Evolutionary conservation across 2,329 filamentous ascomycete genomes (phyloP).

Genomic region (Neophaeococcomyces aloes): DNA sequence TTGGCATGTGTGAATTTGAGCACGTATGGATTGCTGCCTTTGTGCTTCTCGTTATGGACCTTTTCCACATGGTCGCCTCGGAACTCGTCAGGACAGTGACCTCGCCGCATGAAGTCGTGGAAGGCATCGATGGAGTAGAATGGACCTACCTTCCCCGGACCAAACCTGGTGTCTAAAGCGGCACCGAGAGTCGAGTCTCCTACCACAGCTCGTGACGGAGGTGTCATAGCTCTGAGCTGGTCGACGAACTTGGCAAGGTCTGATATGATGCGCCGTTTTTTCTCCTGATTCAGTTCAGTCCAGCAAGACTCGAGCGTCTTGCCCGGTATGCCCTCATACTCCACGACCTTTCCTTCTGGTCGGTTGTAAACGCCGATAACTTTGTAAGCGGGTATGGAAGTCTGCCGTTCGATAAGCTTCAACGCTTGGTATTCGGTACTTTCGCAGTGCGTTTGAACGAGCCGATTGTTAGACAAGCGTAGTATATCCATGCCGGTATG

Average conservation of each 20-base stretch:
- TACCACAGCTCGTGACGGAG: conserved; percentile 20
- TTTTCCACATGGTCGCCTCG: conserved; percentile 16
- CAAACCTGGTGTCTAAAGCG: conserved; percentile 20
- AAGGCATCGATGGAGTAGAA: conserved; percentile 21
- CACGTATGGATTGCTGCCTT: conserved; percentile 14
- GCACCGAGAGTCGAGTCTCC: conserved; percentile 21
- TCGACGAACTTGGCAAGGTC: conserved; percentile 21
- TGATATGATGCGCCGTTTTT: conserved; percentile 19
- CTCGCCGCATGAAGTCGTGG: conserved; percentile 19
- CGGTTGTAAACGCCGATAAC: conserved; percentile 19
- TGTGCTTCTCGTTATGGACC: conserved; percentile 13
- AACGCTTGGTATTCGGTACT: conserved; percentile 21
- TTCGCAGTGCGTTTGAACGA: conserved; percentile 19
- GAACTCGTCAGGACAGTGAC: conserved; percentile 17
- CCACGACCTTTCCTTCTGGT: conserved; percentile 20
- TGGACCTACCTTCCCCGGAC: conserved; percentile 16
- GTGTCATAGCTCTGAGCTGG: conserved; percentile 21
- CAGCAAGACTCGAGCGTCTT: conserved; percentile 16
- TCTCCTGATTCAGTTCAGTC: conserved; percentile 16
- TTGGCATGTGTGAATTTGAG: conserved; percentile 25
- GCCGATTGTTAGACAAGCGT: conserved; percentile 16
- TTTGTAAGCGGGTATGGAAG: conserved; percentile 18
- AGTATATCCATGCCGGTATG: conserved; percentile 16
- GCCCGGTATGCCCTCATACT: conserved; percentile 19
- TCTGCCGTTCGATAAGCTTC: conserved; percentile 19